phyloP scores from a whole-genome alignment of 1,284 basidiomycete genomes.

The Phaffia rhodozyma region DNA sequence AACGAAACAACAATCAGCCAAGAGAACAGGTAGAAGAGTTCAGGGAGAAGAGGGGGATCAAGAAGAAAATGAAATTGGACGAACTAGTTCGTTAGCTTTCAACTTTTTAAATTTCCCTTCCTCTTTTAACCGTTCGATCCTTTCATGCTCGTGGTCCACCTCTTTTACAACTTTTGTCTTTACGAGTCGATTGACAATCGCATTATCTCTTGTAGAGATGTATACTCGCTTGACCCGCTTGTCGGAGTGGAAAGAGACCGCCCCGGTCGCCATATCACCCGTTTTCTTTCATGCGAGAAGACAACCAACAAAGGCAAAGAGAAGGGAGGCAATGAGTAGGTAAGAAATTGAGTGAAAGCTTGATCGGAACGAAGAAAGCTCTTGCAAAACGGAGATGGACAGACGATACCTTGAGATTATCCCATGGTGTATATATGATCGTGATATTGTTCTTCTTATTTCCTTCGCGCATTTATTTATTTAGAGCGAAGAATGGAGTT shows the following conservation, averaged over 20 bases:
- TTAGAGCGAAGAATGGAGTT: not conserved
- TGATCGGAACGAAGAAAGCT: too few species aligned
- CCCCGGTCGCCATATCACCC: slow-evolving; percentile 89
- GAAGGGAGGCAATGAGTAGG: not conserved
- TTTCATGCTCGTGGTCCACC: slow-evolving; percentile 85
- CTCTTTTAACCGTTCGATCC: slow-evolving; percentile 63
- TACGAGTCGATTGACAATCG: slow-evolving; percentile 83
- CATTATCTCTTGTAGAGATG: slow-evolving; percentile 68
- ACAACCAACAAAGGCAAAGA: not conserved
- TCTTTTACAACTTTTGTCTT: slow-evolving; percentile 78
- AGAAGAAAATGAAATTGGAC: slow-evolving; percentile 20
- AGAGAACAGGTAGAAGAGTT: not conserved
- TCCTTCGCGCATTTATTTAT: slow-evolving; percentile 40
- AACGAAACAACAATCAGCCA: not conserved
- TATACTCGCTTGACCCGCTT: slow-evolving; percentile 44
- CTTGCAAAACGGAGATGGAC: not conserved
- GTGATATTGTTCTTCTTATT: slow-evolving; percentile 93
- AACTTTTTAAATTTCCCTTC: slow-evolving; percentile 57
- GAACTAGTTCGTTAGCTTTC: slow-evolving; percentile 43
- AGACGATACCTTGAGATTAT: slow-evolving; percentile 64
- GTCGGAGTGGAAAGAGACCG: slow-evolving; percentile 87
- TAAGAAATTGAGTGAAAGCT: not conserved
- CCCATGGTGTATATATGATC: slow-evolving; percentile 84
- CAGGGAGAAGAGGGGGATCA: not conserved
- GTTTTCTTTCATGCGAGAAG: slow-evolving; percentile 54